phyloP scores from a whole-genome alignment of 2,329 filamentous ascomycete species.

The Trichophyton rubrum region DNA sequence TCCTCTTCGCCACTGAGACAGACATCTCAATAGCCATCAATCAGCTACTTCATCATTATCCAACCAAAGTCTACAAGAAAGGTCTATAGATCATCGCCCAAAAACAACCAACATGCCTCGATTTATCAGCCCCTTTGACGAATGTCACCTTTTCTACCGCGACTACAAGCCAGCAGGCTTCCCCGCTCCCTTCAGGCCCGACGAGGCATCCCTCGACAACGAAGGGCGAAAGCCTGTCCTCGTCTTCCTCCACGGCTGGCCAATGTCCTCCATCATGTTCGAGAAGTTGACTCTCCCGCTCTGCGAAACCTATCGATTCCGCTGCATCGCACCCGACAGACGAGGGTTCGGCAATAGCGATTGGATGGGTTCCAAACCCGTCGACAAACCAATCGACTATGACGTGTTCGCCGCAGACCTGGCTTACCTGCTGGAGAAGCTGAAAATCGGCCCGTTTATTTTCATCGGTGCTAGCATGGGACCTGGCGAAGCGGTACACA shows the following conservation, averaged over 20 bases:
- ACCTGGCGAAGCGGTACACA: conserved; percentile 19
- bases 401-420: conserved; percentile 21
- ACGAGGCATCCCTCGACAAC: conserved; percentile 7
- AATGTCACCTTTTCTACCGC: conserved; percentile 16
- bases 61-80: background rate
- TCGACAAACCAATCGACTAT: conserved; percentile 16
- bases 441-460: conserved; percentile 16
- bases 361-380: conserved; percentile 16
- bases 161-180: conserved; percentile 16
- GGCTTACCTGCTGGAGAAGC: conserved; percentile 15
- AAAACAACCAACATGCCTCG: conserved; percentile 14
- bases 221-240: conserved; percentile 13
- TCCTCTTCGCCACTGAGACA: background rate
- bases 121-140: conserved; percentile 16
- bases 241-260: conserved; percentile 23
- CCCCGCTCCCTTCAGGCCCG: conserved; percentile 9
- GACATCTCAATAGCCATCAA: background rate
- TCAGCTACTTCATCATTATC: background rate
- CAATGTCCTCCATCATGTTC: conserved; percentile 21
- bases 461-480: conserved; percentile 22
- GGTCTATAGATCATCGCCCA: background rate
- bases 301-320: conserved; percentile 19
- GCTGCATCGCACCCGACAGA: conserved; percentile 22
- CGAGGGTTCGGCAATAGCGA: conserved; percentile 23
- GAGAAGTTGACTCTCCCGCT: conserved; percentile 19